Evolutionary conservation across 2,329 filamentous ascomycete species (phyloP), one percentile per base, ranked within the genome.

Genomic region (Aspergillus melleus): DNA sequence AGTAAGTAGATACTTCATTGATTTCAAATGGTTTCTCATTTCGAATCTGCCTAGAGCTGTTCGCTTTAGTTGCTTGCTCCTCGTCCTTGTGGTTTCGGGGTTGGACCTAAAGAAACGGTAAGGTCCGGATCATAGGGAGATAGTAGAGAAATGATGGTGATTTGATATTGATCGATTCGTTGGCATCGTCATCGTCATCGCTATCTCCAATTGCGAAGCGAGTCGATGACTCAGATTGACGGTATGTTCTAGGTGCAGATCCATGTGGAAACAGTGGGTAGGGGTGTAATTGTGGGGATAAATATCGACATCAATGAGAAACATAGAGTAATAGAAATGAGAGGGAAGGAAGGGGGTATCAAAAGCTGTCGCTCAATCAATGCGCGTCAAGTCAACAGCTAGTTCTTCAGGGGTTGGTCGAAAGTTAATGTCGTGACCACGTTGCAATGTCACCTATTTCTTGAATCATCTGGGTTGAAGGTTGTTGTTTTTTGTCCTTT

Each of bases 301-400:
- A 46, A 30, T 30, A 46, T 57, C 47, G 39, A 26, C n/a, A 54
- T 54, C 29, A 52, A 54, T 49, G 30, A 57, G 56, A 44, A 59
- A 52, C 42, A 56, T 24, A 47, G 52, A 49, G 36, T n/a, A 42
- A 42, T 16, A 60, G 50, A 57, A 54, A 58, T 39, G 63, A 29
- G 30, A 54, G 57, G 56, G 55, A 51, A 59, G 61, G 26, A 29
- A 29, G 26, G 63, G 70, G 70, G 70, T 72, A 72, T 72, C 70
- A 72, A 72, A 67, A 68, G 68, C 65, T 51, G 57, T 29, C 50
- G 57, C 57, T 59, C 36, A 47, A 50, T 36, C 22, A n/a, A 42
- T 42, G 47, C n/a, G 9, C 24, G 20, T 24, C 20, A 46, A 47
- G 30, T 42, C 47, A 59, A 47, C 57, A 59, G 57, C 52, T 44